Percentiles rank a stretch among this genome's conserved stretches.
phyloP scores from a whole-genome alignment of 2,329 filamentous ascomycete genomes.

The Neopestalotiopsis sp. region DNA sequence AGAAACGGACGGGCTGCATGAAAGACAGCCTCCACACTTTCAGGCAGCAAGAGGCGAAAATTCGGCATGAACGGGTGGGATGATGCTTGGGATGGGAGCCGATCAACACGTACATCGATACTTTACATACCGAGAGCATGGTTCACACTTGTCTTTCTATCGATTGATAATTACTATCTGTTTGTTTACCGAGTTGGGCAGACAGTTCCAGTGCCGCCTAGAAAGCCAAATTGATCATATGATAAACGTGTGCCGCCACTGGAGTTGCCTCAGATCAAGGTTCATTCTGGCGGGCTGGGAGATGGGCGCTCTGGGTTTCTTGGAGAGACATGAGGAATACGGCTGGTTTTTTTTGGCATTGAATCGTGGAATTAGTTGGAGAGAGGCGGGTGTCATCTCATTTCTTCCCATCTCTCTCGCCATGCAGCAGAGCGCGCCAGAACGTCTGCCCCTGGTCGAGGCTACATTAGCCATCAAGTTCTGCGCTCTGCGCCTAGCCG shows the following conservation, averaged over 20 bases:
- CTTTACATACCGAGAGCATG: neutral
- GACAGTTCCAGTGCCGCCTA: neutral
- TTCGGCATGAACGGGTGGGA: slow-evolving; percentile 8
- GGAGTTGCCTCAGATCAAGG: neutral
- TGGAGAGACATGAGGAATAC: neutral
- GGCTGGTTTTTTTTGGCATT: neutral
- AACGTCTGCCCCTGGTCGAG: neutral
- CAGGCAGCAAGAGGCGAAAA: neutral
- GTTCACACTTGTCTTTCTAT: neutral
- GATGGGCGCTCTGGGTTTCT: neutral
- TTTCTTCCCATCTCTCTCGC: neutral
- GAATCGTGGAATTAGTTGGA: neutral
- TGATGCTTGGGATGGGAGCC: neutral
- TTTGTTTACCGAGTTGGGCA: neutral
- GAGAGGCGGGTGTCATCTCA: neutral
- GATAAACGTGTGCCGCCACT: neutral
- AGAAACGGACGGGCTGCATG: slow-evolving; percentile 1
- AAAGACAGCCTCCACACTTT: neutral
- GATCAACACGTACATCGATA: too few species aligned
- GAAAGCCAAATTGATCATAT: neutral
- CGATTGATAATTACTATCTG: neutral
- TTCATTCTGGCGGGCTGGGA: neutral
- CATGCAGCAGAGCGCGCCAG: neutral
- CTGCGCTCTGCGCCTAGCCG: neutral
- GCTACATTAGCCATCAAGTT: neutral